A percentile compares a stretch with the other conserved stretches of the same genome.
Evolutionary conservation across 495 filamentous ascomycete species (phyloP).

Genomic region (Immersiella caudata): DNA sequence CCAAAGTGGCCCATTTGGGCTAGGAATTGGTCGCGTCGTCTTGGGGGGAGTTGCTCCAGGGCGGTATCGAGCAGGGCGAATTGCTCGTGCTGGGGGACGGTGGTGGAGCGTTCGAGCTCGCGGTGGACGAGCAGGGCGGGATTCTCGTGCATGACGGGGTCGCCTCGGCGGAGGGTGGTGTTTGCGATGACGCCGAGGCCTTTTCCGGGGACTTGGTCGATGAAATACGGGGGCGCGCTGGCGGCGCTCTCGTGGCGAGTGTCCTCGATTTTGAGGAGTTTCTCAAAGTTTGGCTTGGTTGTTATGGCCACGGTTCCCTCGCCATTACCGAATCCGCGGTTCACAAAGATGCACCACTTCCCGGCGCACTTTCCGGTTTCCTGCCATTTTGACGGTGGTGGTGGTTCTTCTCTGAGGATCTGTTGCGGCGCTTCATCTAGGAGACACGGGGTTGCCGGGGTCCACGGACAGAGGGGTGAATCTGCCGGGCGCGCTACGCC

Average conservation of each 20-base stretch:
- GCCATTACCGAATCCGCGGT: constrained; percentile 29
- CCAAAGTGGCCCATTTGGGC: constrained; percentile 26
- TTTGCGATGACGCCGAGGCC: constrained; percentile 32
- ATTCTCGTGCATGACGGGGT: constrained; percentile 25
- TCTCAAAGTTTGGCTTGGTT: constrained; percentile 23
- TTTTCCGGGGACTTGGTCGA: constrained; percentile 27
- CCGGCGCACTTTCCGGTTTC: constrained; percentile 23
- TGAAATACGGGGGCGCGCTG: not conserved
- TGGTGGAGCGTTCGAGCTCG: constrained; percentile 21
- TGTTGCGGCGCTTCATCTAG: not conserved
- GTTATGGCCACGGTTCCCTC: constrained; percentile 35
- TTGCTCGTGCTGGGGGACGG: constrained; percentile 8
- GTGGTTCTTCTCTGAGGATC: not conserved
- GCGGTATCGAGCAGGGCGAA: constrained; percentile 31
- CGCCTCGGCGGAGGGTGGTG: constrained; percentile 28
- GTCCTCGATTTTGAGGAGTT: constrained; percentile 19
- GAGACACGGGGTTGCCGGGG: not conserved
- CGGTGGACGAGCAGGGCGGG: constrained; percentile 35
- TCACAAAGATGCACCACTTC: constrained; percentile 35
- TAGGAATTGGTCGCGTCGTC: constrained; percentile 18
- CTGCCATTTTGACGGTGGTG: constrained; percentile 14
- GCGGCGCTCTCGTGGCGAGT: not conserved
- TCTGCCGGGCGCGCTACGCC: not conserved
- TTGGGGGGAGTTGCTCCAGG: constrained; percentile 24
- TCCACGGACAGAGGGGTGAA: not conserved